Base-by-base conservation (phyloP, 2,329 filamentous ascomycete genomes). In the Harringtonia lauricola region DNA sequence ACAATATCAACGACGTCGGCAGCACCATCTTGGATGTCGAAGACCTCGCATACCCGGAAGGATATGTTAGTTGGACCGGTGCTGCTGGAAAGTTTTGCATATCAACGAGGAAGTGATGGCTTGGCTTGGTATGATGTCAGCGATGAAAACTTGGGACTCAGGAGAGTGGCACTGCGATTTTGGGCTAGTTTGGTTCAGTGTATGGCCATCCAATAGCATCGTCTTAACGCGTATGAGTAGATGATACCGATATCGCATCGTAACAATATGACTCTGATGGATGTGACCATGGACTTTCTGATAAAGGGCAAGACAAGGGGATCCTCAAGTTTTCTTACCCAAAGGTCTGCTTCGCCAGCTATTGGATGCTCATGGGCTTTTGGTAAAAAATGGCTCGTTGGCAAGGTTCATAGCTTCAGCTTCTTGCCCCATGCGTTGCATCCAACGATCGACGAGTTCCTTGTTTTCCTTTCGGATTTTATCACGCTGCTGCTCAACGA, bases 41-140 rank as follows among this genome's bases (percentile, higher is more conserved):
- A 58, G 70, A 81, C 48, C 65, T 66, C 46, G 67, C 64, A 33
- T 79, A 78, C 50, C 71, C 73, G 34, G 79, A 82, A 55, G 71
- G 69, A 13, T 92, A 86, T 58, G 92, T 98, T 51, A 95, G 88
- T 64, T 98, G 92, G 92, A 90, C 86, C 14, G 83, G 84, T 51
- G 78, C 81, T 41, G 81, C 81, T 22, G 90, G 90, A 24, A 76
- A 80, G 44, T 98, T 92, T 63, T 96, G 84, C 59, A 84, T 96
- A 57, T 88, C 90, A 45, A 88, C 76, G 13, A 86, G 86, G 63
- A 15, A 33, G 17, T 42, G 24, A 26, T n/a, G n/a, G n/a, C n/a
- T n/a, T n/a, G n/a, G n/a, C n/a, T n/a, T n/a, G n/a, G 10, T 26
- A 26, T 10, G 24, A 10, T 26, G 24, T 26, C 24, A 26, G 24